A percentile compares a stretch with the other conserved stretches of the same genome.
phyloP scores from a whole-genome alignment of 371 early-diverging fungal species.

The Circinella umbellata region DNA sequence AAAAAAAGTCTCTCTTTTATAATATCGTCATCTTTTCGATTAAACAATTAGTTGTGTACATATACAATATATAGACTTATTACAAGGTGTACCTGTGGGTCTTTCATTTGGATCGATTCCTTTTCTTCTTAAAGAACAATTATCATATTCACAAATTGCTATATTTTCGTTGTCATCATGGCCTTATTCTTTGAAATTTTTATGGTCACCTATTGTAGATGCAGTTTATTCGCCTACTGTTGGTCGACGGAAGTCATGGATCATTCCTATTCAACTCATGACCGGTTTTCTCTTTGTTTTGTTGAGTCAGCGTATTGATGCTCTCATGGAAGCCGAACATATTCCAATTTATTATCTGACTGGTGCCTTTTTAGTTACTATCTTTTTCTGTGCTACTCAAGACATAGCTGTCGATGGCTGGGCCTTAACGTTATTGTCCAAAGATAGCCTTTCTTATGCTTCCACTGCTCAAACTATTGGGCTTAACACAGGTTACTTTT shows the following conservation, averaged over 20 bases:
- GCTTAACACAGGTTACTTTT: slow-evolving; percentile 92
- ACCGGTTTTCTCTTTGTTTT: slow-evolving; percentile 77
- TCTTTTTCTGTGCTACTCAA: slow-evolving; percentile 96
- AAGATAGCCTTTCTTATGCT: slow-evolving; percentile 88
- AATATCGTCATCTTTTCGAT: slow-evolving; percentile 4
- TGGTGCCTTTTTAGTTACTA: slow-evolving; percentile 73
- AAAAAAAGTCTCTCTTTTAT: neutral
- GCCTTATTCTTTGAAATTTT: slow-evolving; percentile 91
- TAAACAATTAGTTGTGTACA: neutral
- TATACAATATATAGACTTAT: slow-evolving; percentile 59
- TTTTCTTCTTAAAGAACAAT: slow-evolving; percentile 89
- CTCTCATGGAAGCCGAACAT: slow-evolving; percentile 65
- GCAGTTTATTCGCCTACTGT: slow-evolving; percentile 78
- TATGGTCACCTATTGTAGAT: slow-evolving; percentile 98
- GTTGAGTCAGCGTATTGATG: slow-evolving; percentile 80
- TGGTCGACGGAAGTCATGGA: slow-evolving; percentile 97
- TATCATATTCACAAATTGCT: slow-evolving; percentile 91
- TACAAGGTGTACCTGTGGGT: slow-evolving; percentile 95
- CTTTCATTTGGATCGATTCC: slow-evolving; percentile 92
- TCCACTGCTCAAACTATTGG: slow-evolving; percentile 97
- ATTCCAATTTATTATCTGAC: slow-evolving; percentile 72
- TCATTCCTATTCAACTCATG: slow-evolving; percentile 94
- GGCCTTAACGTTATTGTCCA: slow-evolving; percentile 91
- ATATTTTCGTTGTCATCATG: slow-evolving; percentile 93
- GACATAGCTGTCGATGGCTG: slow-evolving; percentile 99